Conservation (phyloP, 108 stramenopile species). For the Skeletonema costatum region DNA sequence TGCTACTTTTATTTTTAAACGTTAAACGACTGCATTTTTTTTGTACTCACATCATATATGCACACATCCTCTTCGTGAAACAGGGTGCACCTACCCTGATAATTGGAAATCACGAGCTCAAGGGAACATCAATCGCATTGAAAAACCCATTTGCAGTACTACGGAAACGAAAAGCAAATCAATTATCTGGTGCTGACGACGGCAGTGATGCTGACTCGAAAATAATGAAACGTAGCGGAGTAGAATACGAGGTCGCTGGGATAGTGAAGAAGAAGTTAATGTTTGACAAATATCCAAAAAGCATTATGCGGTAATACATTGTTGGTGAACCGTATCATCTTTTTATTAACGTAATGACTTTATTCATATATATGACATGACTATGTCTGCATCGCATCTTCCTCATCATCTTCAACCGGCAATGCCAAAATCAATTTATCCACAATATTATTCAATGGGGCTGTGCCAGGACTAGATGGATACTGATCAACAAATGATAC, state of each 20-base stretch:
- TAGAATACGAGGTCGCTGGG: constrained; percentile 62
- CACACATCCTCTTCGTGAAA: constrained; percentile 1
- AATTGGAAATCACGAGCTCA: constrained; percentile 70
- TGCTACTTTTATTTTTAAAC: neutral
- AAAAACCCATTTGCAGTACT: constrained; percentile 77
- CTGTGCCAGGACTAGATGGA: constrained; percentile 54
- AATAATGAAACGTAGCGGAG: constrained; percentile 14
- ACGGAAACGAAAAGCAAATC: constrained; percentile 35
- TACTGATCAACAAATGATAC: constrained; percentile 65
- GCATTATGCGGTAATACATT: constrained; percentile 61
- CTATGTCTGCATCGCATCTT: constrained; percentile 3
- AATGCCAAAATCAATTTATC: constrained; percentile 59
- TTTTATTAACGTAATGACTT: neutral
- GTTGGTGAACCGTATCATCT: neutral
- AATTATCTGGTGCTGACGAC: constrained; percentile 6
- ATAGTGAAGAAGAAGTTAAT: constrained; percentile 69
- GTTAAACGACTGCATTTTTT: no score
- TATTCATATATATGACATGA: neutral
- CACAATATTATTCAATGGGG: constrained; percentile 65
- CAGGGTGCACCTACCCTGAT: constrained; percentile 63
- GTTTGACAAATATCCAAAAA: constrained; percentile 79
- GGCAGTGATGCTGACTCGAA: neutral
- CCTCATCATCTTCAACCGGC: constrained; percentile 73
- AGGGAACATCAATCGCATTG: constrained; percentile 54
- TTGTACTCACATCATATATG: constrained; percentile 1